Percentiles rank a stretch among this genome's conserved stretches.
phyloP scores from a whole-genome alignment of 2,329 filamentous ascomycete genomes.

The Aspergillus oerlinghausenensis region DNA sequence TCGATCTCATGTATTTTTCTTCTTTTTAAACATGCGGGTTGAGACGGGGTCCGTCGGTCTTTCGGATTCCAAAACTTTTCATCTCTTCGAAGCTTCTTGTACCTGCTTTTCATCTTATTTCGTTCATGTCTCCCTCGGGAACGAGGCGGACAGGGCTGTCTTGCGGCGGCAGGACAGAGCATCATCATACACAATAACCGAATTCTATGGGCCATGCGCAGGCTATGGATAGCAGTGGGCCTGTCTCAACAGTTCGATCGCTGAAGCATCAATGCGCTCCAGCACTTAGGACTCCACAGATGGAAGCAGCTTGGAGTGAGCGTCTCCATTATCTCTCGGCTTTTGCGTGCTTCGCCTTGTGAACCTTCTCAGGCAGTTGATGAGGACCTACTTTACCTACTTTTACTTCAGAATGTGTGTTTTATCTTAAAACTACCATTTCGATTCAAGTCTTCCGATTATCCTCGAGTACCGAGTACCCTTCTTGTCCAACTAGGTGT shows the following conservation, averaged over 20 bases:
- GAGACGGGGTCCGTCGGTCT: background rate
- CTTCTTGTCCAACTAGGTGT: background rate
- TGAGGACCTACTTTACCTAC: background rate
- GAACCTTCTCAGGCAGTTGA: background rate
- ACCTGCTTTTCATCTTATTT: slow-evolving; percentile 7
- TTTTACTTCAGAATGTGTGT: background rate
- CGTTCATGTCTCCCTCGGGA: slow-evolving; percentile 11
- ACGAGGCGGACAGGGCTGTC: slow-evolving; percentile 11
- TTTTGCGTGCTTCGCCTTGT: background rate
- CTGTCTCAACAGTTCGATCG: background rate
- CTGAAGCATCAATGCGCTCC: too few species aligned
- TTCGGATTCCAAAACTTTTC: background rate
- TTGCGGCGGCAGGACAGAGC: background rate
- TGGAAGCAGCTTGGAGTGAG: background rate
- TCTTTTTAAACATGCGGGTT: background rate
- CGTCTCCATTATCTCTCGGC: too few species aligned
- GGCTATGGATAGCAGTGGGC: background rate
- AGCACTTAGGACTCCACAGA: too few species aligned
- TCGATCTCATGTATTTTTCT: background rate
- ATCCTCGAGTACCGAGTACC: background rate
- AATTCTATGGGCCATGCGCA: background rate
- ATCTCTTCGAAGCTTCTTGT: slow-evolving; percentile 1
- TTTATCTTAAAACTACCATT: background rate
- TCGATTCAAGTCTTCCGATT: background rate
- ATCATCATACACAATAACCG: background rate